These are phyloP conservation scores for Tylopilus rubrobrunneus DNA, from an alignment of 768 basidiomycete genomes.

Conservation along the genomic window DNA sequence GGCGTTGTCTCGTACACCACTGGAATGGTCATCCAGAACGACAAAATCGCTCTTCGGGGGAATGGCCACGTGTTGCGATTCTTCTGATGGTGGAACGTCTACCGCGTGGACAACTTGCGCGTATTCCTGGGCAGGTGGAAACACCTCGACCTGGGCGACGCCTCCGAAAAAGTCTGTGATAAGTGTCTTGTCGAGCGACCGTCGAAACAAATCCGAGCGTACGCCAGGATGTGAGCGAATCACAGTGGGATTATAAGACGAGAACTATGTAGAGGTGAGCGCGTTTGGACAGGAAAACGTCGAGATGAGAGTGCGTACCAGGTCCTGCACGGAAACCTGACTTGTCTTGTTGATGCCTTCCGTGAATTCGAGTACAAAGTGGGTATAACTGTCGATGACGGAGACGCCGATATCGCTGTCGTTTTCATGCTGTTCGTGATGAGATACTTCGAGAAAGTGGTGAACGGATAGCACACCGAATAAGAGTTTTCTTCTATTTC, in stretches of 20 bases:
- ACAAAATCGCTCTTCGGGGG: neutral
- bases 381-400: constrained; percentile 93
- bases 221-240: constrained; percentile 90
- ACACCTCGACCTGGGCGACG: constrained; percentile 77
- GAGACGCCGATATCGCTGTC: constrained; percentile 94
- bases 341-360: constrained; percentile 92
- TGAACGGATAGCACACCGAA: constrained; percentile 55
- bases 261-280: constrained; percentile 54
- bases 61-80: neutral
- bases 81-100: neutral
- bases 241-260: constrained; percentile 65
- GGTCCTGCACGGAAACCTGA: constrained; percentile 70
- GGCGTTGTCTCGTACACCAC: neutral
- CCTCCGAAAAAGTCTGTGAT: constrained; percentile 90
- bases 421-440: constrained; percentile 68
- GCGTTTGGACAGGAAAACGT: neutral
- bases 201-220: constrained; percentile 73
- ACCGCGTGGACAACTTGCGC: neutral
- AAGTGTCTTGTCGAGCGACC: constrained; percentile 56
- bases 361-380: constrained; percentile 86
- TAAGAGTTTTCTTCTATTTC: constrained; percentile 86
- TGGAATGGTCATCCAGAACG: neutral
- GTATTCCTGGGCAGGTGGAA: constrained; percentile 14
- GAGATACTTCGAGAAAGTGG: neutral
- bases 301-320: constrained; percentile 48